Base-by-base conservation (phyloP, 768 basidiomycete species). In the Rhizopogon vesiculosus region DNA sequence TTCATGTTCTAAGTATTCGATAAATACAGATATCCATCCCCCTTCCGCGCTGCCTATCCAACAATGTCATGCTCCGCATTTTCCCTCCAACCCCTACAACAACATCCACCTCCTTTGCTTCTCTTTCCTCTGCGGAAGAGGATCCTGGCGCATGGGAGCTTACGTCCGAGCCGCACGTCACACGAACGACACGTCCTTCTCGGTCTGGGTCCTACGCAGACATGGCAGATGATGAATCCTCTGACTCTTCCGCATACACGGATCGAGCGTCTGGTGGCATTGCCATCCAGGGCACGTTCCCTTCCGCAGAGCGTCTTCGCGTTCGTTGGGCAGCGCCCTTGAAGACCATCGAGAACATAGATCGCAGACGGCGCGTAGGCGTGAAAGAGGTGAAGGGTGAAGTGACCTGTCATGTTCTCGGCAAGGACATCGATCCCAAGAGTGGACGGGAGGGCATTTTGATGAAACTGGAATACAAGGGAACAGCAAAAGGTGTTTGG, bases 211-310 rank as follows among this genome's bases (percentile, higher is more conserved):
- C 87, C 6, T 85, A 85, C 62, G 83, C 77, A 42, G 78, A 87
- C 62, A 84, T 90, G 63, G 89, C 89, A 0, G 89, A 92, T 59
- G 90, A 91, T 60, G 89, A 92, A 64, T 87, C 87, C 3, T 87
- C 86, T 41, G 89, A 91, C 64, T 86, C 87, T 1, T 85, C 76
- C 68, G 38, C 78, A 67, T 33, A 73, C 76, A 38, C 64, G 7
- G 79, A 80, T 2, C 73, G 74, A 1, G 76, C 81, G 56, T 71
- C 82, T 16, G 84, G 86, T 42, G 84, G 81, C 1, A 85, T 82
- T 55, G 78, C 81, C 16, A 78, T 90, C n/a, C 84, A 85, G 65
- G 89, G 89, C 3, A 83, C 87, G 1, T 92, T 92, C 62, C 87
- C 85, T 0, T 88, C 86, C 46, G 77, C 90, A 0, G 89, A 92